Base-by-base conservation (phyloP, 345 rosid genomes). In the Conringia planisiliqua region DNA sequence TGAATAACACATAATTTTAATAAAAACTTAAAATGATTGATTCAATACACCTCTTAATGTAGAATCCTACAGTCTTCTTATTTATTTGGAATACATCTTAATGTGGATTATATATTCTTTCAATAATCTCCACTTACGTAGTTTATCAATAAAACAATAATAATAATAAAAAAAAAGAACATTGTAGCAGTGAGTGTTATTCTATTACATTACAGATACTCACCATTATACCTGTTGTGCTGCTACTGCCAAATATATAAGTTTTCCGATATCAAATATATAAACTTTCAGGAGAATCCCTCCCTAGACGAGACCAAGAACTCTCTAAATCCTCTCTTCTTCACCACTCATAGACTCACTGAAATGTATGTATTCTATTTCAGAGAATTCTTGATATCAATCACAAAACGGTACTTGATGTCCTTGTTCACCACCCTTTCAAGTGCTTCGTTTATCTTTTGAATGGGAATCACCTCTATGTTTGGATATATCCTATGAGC, bases 381-480 rank as follows among this genome's bases (percentile, higher is more conserved):
- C 64, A 94, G 79, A 69, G 93, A 87, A 65, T 78, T 88, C 81
- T 86, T 82, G 4, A 91, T 80, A 61, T 94, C 96, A 24, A 94
- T 89, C 80, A 91, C 96, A 65, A 94, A 94, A 7, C 96, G 85
- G 66, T 88, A 91, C 85, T 87, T 90, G 54, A 90, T 82, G 66
- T 94, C 96, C 62, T 75, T 85, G 80, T 90, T 91, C 65, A 77
- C 61, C n/a, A 94, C 70, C 83, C 97, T 83, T 79, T 90, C 96
- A 1, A 89, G 82, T 70, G 97, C 97, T 81, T 87, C 93, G 38
- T 87, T 95, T 7, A 62, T 82, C 63, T 86, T 74, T 13, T 89
- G 80, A 32, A 94, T 88, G 0, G 96, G 95, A 74, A 94, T 70
- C 22, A 87, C 35, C 59, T 94, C 97, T 10, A 88, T 82, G 50